Base-by-base conservation (phyloP, 805 yeast species). In the Hanseniaspora lachancei region DNA sequence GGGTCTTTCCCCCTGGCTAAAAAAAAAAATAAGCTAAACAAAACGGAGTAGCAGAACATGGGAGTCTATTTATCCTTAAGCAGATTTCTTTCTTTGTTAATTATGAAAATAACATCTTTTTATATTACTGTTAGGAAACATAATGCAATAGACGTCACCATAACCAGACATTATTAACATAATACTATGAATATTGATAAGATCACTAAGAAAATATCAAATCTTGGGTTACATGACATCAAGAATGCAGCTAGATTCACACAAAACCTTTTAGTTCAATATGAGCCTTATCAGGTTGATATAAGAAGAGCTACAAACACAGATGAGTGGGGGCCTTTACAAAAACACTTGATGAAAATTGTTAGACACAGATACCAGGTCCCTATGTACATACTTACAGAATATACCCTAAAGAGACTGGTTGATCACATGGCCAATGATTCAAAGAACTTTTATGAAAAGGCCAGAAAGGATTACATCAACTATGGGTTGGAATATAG, bases 271-370 rank as follows among this genome's bases (percentile, higher is more conserved):
- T 61, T 70, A 27, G 67, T 70, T 15, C 70, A 70, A 55, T 67
- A 69, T 48, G 69, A 67, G 48, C 68, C 73, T 2, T 67, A 67
- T 55, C 72, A 68, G 56, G 63, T 66, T 3, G 70, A 68, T 58
- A 67, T 75, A 4, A 64, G 77, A 51, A 72, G 72, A 54, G 72
- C 77, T 7, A 75, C 79, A 16, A 76, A 74, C 51, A 76, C 77
- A 5, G 80, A 76, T 60, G 62, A 74, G 6, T 76, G 80, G 80
- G 80, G 80, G 1, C 80, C 80, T 4, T 72, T 78, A 0, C 66
- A 74, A 5, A 67, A 69, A 43, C 76, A 76, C 58, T 62, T 74
- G 59, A 65, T 65, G 39, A 72, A 70, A 54, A 68, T 70, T 12
- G 35, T 62, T 57, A 62, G 65, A 53, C 62, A 63, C 54, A 59